Conservation (phyloP, 306 rosid species). For the Cucurbita pepo region DNA sequence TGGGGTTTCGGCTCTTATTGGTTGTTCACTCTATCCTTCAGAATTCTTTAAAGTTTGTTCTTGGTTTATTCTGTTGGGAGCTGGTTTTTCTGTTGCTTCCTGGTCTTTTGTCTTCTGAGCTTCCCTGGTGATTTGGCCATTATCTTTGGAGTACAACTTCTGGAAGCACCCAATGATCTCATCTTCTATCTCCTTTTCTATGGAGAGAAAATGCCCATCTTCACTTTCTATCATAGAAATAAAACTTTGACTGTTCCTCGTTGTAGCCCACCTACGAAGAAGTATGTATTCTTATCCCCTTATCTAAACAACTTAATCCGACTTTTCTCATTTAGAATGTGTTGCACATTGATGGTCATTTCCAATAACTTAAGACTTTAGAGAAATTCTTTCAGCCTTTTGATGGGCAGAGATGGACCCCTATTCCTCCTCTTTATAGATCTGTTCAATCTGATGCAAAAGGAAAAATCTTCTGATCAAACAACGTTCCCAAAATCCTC, state of each 20-base stretch:
- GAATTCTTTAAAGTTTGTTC: too few species aligned
- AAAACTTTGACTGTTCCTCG: not conserved
- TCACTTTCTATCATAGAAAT: too few species aligned
- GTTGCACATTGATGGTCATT: not conserved
- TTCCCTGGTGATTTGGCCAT: not conserved
- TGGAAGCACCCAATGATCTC: not conserved
- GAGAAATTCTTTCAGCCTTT: not conserved
- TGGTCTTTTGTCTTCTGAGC: too few species aligned
- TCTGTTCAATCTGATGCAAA: not conserved
- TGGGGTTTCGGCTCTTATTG: too few species aligned
- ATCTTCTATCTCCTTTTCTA: not conserved
- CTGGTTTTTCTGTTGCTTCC: too few species aligned
- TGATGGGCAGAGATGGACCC: not conserved
- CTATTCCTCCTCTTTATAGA: not conserved
- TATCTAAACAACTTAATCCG: not conserved
- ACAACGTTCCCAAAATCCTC: not conserved
- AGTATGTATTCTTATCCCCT: not conserved
- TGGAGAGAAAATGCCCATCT: not conserved
- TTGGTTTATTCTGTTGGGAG: too few species aligned
- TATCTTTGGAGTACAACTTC: not conserved
- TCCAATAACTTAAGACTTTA: not conserved
- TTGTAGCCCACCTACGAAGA: not conserved
- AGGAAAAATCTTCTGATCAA: not conserved
- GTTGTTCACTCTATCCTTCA: too few species aligned
- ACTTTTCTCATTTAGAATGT: not conserved